Evolutionary conservation across 2,329 filamentous ascomycete genomes (phyloP).

Genomic region (Zarea fungicola): DNA sequence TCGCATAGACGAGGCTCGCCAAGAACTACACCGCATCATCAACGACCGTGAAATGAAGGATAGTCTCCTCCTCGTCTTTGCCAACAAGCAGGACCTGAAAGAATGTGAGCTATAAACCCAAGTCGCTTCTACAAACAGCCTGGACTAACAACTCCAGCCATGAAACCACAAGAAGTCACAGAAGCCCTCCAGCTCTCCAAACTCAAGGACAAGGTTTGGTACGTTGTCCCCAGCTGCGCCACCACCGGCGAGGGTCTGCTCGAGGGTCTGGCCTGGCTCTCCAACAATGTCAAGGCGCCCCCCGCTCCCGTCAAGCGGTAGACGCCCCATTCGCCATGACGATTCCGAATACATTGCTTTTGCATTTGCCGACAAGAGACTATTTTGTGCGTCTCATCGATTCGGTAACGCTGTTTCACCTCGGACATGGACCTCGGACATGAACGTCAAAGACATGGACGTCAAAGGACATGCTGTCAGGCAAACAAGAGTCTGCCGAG

Average conservation of each 20-base stretch:
- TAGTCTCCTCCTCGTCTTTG: conserved; percentile 88
- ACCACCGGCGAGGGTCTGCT: conserved; percentile 76
- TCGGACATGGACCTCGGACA: no score
- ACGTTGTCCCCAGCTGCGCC: conserved; percentile 76
- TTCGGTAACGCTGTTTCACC: no score
- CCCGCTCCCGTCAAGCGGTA: conserved; percentile 52
- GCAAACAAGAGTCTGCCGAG: no score
- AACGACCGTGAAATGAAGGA: conserved; percentile 98
- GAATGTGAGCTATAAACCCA: conserved; percentile 71
- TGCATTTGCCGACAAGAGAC: not conserved
- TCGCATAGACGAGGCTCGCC: conserved; percentile 86
- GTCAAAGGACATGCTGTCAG: no score
- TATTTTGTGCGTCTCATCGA: no score
- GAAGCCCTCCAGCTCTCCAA: conserved; percentile 70
- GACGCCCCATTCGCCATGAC: not conserved
- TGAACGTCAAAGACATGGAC: no score
- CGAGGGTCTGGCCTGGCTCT: conserved; percentile 78
- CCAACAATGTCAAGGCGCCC: conserved; percentile 73
- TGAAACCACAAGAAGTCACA: conserved; percentile 76
- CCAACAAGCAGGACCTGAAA: conserved; percentile 95
- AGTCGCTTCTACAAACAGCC: no score
- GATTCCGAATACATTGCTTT: not conserved
- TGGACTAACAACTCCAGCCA: conserved; percentile 50
- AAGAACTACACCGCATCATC: conserved; percentile 94
- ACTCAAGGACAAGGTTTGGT: conserved; percentile 80